Percentiles rank a stretch among this genome's conserved stretches.
Conservation (phyloP, 495 filamentous ascomycete genomes). For the Amphirosellinia nigrospora region DNA sequence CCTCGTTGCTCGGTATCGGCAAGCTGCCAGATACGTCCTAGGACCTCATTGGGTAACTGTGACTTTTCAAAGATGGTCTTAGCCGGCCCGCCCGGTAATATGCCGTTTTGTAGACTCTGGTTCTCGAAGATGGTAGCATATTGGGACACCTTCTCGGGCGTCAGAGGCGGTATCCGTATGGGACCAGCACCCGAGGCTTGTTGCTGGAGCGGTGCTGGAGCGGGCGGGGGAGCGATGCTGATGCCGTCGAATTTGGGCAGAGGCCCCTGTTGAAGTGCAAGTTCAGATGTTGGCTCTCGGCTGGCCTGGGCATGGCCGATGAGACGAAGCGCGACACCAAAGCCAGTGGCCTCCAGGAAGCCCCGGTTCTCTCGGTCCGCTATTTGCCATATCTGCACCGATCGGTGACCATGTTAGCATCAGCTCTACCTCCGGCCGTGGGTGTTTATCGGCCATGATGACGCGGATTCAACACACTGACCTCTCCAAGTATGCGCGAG, state of each 20-base stretch:
- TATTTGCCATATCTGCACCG: conserved; percentile 92
- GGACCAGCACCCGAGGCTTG: conserved; percentile 71
- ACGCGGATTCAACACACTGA: conserved; percentile 45
- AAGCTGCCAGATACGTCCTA: conserved; percentile 94
- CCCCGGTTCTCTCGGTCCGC: conserved; percentile 96
- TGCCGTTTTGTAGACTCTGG: conserved; percentile 75
- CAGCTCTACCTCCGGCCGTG: not conserved
- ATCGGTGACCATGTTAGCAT: conserved; percentile 29
- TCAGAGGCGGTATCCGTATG: conserved; percentile 88
- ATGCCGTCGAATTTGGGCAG: conserved; percentile 89
- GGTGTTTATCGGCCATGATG: not conserved
- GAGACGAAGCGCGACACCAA: conserved; percentile 87
- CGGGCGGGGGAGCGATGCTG: conserved; percentile 49
- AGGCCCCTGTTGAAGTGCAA: conserved; percentile 76
- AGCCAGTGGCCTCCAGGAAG: conserved; percentile 87
- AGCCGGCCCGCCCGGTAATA: conserved; percentile 88
- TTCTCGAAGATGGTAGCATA: conserved; percentile 88
- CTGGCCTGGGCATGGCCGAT: conserved; percentile 95
- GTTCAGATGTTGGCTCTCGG: conserved; percentile 76
- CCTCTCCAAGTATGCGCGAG: conserved; percentile 86
- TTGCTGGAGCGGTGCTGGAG: conserved; percentile 60
- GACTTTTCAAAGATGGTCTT: conserved; percentile 96
- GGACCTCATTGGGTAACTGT: conserved; percentile 83
- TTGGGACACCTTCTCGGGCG: conserved; percentile 85
- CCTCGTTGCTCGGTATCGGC: conserved; percentile 92